phyloP scores from a whole-genome alignment of 73 alveolate genomes.

The Paramecium bursaria region DNA sequence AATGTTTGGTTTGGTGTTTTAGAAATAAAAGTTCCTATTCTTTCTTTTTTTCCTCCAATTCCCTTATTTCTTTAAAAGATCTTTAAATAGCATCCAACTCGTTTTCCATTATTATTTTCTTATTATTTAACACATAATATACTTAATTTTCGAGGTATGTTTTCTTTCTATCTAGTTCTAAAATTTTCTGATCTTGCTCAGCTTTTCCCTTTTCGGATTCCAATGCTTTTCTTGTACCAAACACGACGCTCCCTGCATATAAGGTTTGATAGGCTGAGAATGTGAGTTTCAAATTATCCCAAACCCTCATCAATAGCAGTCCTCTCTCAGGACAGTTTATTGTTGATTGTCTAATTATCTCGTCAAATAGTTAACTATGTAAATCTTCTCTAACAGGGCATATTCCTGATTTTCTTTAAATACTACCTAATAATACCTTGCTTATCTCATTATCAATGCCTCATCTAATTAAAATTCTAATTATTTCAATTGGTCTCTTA shows the following conservation, averaged over 20 bases:
- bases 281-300: constrained; percentile 79
- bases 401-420: constrained; percentile 62
- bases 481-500: constrained; percentile 72
- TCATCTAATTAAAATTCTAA: constrained; percentile 75
- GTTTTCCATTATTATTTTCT: constrained; percentile 77
- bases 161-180: constrained; percentile 73
- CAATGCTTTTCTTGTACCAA: constrained; percentile 76
- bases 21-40: constrained; percentile 75
- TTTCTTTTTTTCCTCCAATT: constrained; percentile 75
- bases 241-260: constrained; percentile 77
- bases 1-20: constrained; percentile 78
- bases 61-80: constrained; percentile 75
- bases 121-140: constrained; percentile 21
- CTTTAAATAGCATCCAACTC: constrained; percentile 76
- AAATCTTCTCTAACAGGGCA: constrained; percentile 73
- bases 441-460: constrained; percentile 76
- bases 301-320: constrained; percentile 72
- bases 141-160: constrained; percentile 60
- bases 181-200: constrained; percentile 72
- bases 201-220: constrained; percentile 80
- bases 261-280: constrained; percentile 80
- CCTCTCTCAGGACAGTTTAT: constrained; percentile 77
- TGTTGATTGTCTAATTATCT: constrained; percentile 65
- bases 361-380: constrained; percentile 70
- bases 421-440: constrained; percentile 55